phyloP scores from a whole-genome alignment of 225 moss, liverwort and hornwort genomes.

The Ulota crispa region DNA sequence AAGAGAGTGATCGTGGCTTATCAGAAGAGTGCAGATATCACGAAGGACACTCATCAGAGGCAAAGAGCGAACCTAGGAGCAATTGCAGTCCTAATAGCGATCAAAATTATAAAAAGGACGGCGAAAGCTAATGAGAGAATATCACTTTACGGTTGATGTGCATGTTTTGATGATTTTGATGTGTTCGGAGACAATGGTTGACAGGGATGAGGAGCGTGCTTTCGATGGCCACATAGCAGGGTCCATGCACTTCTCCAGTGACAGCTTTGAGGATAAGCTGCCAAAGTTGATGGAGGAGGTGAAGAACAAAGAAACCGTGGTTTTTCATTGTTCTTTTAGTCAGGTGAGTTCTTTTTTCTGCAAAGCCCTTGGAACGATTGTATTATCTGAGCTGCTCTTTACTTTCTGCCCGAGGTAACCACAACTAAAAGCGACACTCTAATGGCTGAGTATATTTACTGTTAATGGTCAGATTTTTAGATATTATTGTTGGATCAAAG shows the following conservation, averaged over 20 bases:
- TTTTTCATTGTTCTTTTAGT: conserved; percentile 87
- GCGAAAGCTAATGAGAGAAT: background rate
- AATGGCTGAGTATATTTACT: background rate
- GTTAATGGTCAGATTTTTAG: background rate
- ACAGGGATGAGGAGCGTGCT: conserved; percentile 78
- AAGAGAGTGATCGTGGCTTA: background rate
- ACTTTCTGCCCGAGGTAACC: background rate
- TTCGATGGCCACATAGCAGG: conserved; percentile 85
- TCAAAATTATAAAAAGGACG: background rate
- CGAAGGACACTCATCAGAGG: background rate
- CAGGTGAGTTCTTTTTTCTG: conserved; percentile 44
- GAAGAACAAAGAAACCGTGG: conserved; percentile 67
- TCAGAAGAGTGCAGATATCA: conserved; percentile 6
- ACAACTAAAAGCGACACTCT: background rate
- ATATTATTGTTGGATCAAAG: background rate
- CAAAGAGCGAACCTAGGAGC: background rate
- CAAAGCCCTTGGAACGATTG: background rate
- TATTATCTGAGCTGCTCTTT: background rate
- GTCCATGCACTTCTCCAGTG: conserved; percentile 73
- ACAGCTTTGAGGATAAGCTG: conserved; percentile 60
- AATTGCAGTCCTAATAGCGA: background rate
- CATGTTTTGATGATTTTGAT: conserved; percentile 8
- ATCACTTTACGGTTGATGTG: background rate
- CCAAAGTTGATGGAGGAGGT: conserved; percentile 71
- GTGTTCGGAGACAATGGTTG: background rate